Evolutionary conservation across 139 green algal species (phyloP).

Genomic region (Auxenochlorella pyrenoidosa): DNA sequence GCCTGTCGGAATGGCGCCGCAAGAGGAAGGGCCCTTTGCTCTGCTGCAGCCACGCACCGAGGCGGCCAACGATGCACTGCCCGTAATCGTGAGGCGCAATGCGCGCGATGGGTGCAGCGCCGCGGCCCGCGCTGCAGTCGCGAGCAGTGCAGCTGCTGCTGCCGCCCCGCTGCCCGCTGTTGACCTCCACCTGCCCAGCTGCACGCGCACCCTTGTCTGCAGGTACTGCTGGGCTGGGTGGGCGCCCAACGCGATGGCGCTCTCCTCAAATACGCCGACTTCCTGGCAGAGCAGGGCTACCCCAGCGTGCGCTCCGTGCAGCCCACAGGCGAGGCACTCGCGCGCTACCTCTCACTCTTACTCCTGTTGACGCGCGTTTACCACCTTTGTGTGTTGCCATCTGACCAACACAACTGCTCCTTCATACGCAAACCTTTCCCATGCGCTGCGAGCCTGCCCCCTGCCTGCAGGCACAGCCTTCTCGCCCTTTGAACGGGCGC

Average conservation of each 20-base stretch:
- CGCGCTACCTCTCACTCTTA: no score
- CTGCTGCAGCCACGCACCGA: background rate
- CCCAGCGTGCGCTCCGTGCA: slow-evolving; percentile 14
- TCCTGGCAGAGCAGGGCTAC: slow-evolving; percentile 15
- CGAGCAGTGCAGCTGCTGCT: background rate
- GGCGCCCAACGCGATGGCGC: slow-evolving; percentile 1
- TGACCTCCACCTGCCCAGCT: background rate
- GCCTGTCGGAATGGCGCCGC: no score
- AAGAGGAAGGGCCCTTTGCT: background rate
- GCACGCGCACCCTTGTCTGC: background rate
- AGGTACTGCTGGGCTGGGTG: slow-evolving; percentile 32
- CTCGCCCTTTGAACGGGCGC: background rate
- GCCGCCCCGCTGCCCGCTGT: background rate
- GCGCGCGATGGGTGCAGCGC: background rate
- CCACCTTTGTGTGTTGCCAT: no score
- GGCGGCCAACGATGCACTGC: background rate
- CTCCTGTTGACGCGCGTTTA: no score
- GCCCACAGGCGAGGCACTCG: background rate
- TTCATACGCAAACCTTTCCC: no score
- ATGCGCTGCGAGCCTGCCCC: no score
- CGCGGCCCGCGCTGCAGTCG: background rate
- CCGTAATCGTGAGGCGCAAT: background rate
- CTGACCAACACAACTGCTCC: no score
- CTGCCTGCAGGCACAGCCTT: background rate
- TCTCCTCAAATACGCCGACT: slow-evolving; percentile 34